Base-by-base conservation (phyloP, 1,284 basidiomycete genomes). In the Malassezia globosa region DNA sequence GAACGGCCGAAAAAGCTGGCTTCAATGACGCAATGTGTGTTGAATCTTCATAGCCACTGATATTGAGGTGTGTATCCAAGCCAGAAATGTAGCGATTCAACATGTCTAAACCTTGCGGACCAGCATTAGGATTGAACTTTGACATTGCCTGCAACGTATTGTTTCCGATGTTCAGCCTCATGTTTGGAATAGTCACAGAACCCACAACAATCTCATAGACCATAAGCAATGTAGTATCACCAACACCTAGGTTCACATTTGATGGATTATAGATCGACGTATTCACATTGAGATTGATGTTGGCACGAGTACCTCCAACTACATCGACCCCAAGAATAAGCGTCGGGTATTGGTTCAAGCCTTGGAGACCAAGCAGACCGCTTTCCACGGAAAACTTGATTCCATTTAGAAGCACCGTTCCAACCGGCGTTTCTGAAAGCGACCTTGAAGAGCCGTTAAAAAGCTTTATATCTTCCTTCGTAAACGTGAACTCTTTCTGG, bases 361-460 rank as follows among this genome's bases (percentile, higher is more conserved):
- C 83, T 53, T 76, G 76, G 14, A 86, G 68, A 41, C 84, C 84
- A 21, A 75, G 69, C 42, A 86, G 72, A 23, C 75, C 77, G 6
- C 81, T 81, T n/a, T 80, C 75, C 7, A 85, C 83, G 56, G 83
- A 80, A 66, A 86, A 82, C 57, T 79, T 78, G 67, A 86, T 85
- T 2, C 81, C 78, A 62, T 83, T 76, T n/a, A 86, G 76, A 16
- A 79, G 79, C 46, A 86, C 78, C 7, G 58, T 56, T 34, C 84
- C 84, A 46, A 86, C 75, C 59, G 79, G 81, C 59, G 78, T 78
- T 61, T 79, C 80, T 26, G 83, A 80, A 10, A 84, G 66, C 2
- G 84, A 81, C 24, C 75, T 74, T 35, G 84, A 80, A 51, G 77
- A 74, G 21, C 84, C 84, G 47, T 80, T 73, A 35, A 85, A 76